Conservation (phyloP, 371 early-diverging fungal species). For the Actinomucor elegans region DNA sequence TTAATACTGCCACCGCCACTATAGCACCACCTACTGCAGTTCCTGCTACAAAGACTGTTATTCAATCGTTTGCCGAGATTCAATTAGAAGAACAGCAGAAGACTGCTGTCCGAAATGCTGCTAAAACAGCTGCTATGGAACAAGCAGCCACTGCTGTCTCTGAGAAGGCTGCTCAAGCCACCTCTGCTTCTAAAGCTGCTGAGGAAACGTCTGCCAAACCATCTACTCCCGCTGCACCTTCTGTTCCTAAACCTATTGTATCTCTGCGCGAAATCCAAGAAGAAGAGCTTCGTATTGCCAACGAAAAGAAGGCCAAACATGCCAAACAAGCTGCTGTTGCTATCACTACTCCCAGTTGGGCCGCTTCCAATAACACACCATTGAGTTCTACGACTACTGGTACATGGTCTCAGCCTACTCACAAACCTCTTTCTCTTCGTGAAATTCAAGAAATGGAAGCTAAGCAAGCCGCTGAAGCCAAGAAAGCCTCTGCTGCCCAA, state of each 20-base stretch:
- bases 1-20: neutral
- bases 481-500: constrained; percentile 38
- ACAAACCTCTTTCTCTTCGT: constrained; percentile 56
- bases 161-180: neutral
- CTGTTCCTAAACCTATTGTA: constrained; percentile 12
- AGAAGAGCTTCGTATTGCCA: constrained; percentile 45
- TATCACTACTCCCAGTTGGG: constrained; percentile 5
- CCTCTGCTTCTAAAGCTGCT: neutral
- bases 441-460: constrained; percentile 71
- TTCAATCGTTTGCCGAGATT: constrained; percentile 25
- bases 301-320: constrained; percentile 32
- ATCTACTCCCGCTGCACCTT: neutral
- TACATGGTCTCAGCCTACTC: constrained; percentile 38
- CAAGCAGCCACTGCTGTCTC: neutral
- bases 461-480: constrained; percentile 47
- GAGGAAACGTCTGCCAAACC: constrained; percentile 1
- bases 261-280: constrained; percentile 52
- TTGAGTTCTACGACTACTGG: neutral
- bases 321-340: neutral
- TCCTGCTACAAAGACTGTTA: constrained; percentile 10
- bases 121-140: neutral
- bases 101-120: neutral
- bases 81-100: constrained; percentile 17
- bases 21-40: neutral
- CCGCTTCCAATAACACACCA: constrained; percentile 1